A percentile compares a stretch with the other conserved stretches of the same genome.
These are phyloP conservation scores for Daldinia sp. DNA, from an alignment of 2,329 filamentous ascomycete genomes.

Conservation along the genomic window DNA sequence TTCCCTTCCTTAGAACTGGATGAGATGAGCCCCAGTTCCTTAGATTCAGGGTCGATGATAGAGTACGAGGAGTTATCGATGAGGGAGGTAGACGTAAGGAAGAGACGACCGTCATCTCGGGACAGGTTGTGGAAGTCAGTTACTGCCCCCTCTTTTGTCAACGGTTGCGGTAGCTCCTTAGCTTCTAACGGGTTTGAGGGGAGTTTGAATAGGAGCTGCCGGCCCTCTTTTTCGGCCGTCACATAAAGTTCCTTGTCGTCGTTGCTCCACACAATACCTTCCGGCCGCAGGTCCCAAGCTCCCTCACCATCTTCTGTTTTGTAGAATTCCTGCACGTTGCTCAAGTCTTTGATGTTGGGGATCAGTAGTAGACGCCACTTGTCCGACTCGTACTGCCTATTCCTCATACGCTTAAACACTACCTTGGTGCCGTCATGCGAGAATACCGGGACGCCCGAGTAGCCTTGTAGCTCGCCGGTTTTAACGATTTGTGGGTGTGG, in stretches of 20 bases:
- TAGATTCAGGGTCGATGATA: constrained; percentile 64
- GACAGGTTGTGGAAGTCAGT: constrained; percentile 65
- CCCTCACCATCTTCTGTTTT: constrained; percentile 72
- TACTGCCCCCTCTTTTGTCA: constrained; percentile 68
- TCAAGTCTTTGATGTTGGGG: constrained; percentile 68
- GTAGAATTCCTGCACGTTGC: constrained; percentile 72
- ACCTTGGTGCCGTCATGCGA: constrained; percentile 77
- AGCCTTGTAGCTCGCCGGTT: constrained; percentile 72
- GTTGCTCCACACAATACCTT: constrained; percentile 67
- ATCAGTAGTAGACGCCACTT: constrained; percentile 76
- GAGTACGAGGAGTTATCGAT: constrained; percentile 79
- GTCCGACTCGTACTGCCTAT: constrained; percentile 83
- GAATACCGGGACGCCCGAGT: constrained; percentile 76
- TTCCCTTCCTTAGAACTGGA: constrained; percentile 75
- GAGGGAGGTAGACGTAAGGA: constrained; percentile 76
- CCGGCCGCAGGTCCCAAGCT: constrained; percentile 70
- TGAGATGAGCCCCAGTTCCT: constrained; percentile 62
- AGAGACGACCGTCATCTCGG: constrained; percentile 61
- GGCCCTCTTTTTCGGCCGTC: constrained; percentile 78
- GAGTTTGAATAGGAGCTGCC: constrained; percentile 71
- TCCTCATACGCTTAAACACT: constrained; percentile 83
- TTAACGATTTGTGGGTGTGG: constrained; percentile 65
- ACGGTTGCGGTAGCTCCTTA: constrained; percentile 60
- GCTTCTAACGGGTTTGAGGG: constrained; percentile 66
- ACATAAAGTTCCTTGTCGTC: constrained; percentile 75